Base-by-base conservation (phyloP, 179 eudicot genomes). In the Silene coronaria region DNA sequence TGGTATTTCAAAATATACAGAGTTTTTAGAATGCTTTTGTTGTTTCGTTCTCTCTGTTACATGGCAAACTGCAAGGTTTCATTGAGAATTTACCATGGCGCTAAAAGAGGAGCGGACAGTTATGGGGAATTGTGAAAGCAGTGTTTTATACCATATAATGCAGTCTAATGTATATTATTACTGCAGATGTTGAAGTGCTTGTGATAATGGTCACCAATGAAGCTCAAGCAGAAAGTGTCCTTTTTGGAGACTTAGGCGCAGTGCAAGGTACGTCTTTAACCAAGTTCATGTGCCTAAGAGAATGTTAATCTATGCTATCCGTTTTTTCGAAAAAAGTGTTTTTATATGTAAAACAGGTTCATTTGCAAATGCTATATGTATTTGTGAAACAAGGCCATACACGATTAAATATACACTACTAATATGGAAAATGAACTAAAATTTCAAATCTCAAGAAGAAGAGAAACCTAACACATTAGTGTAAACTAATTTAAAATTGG, bases 171-270 rank as follows among this genome's bases (percentile, higher is more conserved):
- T 53, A 71, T 71, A 71, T 51, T 58, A 36, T 45, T 26, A 61
- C 67, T 87, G 63, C 86, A 96, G 99, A 88, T 83, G 96, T 86
- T 21, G 98, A 96, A 73, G 90, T 96, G 85, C 90, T 96, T 74
- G 85, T 93, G 77, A 77, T 96, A 80, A 96, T 96, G 99, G 99
- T 96, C 74, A 89, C 99, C 66, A 96, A 93, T 82, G 98, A 93
- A 93, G 84, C 81, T 90, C 99, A 96, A 84, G 99, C 98, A 67
- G 99, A 96, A 86, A 83, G 86, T 88, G 96, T 91, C 81, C 89
- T 96, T 24, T 96, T 84, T 84, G 99, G 99, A 76, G 88, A 90
- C 36, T 77, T 51, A 67, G 98, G 98, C 30, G 97, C 97, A 71
- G 89, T 93, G 63, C 82, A 89, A 89, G 97, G 99, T 93, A 87